phyloP scores from a whole-genome alignment of 2,329 filamentous ascomycete genomes.

The Pseudogymnoascus sp. region DNA sequence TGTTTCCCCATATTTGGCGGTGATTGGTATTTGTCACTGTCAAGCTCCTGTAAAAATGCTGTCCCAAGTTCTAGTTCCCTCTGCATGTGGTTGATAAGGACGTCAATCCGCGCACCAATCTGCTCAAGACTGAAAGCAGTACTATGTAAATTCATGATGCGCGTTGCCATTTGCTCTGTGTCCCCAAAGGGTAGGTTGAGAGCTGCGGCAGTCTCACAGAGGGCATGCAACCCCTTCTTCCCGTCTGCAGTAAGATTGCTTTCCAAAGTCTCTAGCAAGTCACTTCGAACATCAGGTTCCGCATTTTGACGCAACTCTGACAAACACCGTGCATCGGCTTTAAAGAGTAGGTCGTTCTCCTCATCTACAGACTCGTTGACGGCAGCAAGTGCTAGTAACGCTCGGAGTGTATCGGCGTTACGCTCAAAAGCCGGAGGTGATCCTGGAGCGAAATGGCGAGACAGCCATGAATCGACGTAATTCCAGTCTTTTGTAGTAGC shows the following conservation, averaged over 20 bases:
- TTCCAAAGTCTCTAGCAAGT: slow-evolving; percentile 46
- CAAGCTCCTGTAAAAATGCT: slow-evolving; percentile 35
- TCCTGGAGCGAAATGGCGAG: slow-evolving; percentile 56
- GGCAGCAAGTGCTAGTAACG: slow-evolving; percentile 62
- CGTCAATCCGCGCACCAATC: slow-evolving; percentile 42
- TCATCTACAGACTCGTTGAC: slow-evolving; percentile 74
- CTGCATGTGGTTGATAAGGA: slow-evolving; percentile 48
- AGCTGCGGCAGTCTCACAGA: slow-evolving; percentile 45
- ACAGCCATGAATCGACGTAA: slow-evolving; percentile 77
- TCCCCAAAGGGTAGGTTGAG: slow-evolving; percentile 33
- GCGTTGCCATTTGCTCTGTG: slow-evolving; percentile 39
- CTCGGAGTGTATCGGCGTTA: slow-evolving; percentile 73
- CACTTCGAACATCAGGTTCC: slow-evolving; percentile 26
- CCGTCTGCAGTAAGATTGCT: slow-evolving; percentile 47
- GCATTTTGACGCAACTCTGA: slow-evolving; percentile 40
- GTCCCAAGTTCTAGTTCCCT: slow-evolving; percentile 37
- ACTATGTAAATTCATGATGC: slow-evolving; percentile 48
- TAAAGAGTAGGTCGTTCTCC: slow-evolving; percentile 48
- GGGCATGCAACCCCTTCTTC: slow-evolving; percentile 44
- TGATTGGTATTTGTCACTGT: slow-evolving; percentile 41
- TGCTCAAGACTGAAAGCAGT: slow-evolving; percentile 46
- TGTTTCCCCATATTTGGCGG: slow-evolving; percentile 53
- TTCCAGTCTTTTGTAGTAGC: slow-evolving; percentile 86
- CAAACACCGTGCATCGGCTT: slow-evolving; percentile 52
- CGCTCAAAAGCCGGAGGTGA: slow-evolving; percentile 70